Base-by-base conservation (phyloP, 306 rosid genomes). In the Sicyos edulis region DNA sequence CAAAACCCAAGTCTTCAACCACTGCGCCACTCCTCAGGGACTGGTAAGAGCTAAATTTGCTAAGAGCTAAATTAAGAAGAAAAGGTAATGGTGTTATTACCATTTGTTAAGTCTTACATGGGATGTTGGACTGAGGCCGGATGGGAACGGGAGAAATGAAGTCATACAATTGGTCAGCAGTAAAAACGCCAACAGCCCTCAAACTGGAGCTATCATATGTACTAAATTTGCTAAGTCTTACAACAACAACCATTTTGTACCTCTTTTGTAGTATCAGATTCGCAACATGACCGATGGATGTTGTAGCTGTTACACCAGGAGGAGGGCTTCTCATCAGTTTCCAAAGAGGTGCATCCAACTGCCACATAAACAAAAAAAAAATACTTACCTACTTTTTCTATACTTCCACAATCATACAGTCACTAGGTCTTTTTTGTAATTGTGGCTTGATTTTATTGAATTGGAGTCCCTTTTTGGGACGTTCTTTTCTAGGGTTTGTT, bases 131-230 rank as follows among this genome's bases (percentile, higher is more conserved):
- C 49, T 29, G 47, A 16, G 24, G 49, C 10, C 16, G 71, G 0
- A 65, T 19, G 17, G 71, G 71, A 65, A 19, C 20, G 24, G 84
- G 83, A n/a, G 71, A 52, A 49, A 85, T 76, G 20, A 85, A 78
- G 44, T 76, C 74, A 70, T 74, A 70, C 78, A 91, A 77, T 72
- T 85, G 91, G 10, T 82, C 70, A 19, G 74, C 70, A 42, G 92
- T 86, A 81, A 91, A 87, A 78, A 85, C 87, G 37, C 96, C 97
- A 59, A 85, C 81, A 16, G 91, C 91, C 80, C 86, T 91, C 20
- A 65, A 51, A 50, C 82, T 78, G 9, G 85, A 76, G 81, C 70
- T 58, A 68, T 79, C 72, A 29, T 54, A 49, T 14, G 79, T 44
- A 47, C 81, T 76, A 57, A 71, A 71, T 49, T 84, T 70, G 49